Evolutionary conservation across 345 rosid genomes (phyloP), one percentile per base, ranked within the genome.

Genomic region (Citrus reticulata): DNA sequence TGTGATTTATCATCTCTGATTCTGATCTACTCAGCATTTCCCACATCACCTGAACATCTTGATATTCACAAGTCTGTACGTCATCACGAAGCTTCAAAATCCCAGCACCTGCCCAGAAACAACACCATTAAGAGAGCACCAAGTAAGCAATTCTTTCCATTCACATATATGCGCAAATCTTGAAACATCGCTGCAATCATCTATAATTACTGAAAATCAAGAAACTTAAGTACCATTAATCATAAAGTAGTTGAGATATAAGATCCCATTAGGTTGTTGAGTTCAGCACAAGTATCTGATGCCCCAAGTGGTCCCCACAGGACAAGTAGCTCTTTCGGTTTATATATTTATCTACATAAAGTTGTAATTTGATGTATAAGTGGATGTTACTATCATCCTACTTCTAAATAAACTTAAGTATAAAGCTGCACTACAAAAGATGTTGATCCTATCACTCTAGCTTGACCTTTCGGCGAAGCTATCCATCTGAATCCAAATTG

Each of bases 21-120:
- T 89, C 94, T 7, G 92, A 79, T 80, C 87, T 80, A 46, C 78
- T 84, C 79, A 91, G 90, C 87, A 91, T 89, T 82, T 91, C 92
- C 94, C 92, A 91, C 94, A 91, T 91, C 70, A 91, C 92, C 69
- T 89, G 91, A 77, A 91, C 90, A 74, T 91, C 95, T 72, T 89
- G 85, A 63, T 91, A 89, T 70, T 87, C 95, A 70, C 92, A 91
- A 61, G 85, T 89, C 70, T 89, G 91, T 66, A 91, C 86, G 79
- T 89, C 95, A 69, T 88, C 86, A 59, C 84, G 92, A 16, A 91
- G 95, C 80, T 87, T 89, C 85, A 91, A 81, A 39, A 89, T 85
- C 42, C 91, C 90, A 22, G 63, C 83, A 70, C 91, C 92, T 88
- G 85, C 72, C 35, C 9, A 42, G 17, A 49, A 75, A 9, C 32